Base-by-base conservation (phyloP, 1,284 basidiomycete genomes). In the Rhodotorula sp. region DNA sequence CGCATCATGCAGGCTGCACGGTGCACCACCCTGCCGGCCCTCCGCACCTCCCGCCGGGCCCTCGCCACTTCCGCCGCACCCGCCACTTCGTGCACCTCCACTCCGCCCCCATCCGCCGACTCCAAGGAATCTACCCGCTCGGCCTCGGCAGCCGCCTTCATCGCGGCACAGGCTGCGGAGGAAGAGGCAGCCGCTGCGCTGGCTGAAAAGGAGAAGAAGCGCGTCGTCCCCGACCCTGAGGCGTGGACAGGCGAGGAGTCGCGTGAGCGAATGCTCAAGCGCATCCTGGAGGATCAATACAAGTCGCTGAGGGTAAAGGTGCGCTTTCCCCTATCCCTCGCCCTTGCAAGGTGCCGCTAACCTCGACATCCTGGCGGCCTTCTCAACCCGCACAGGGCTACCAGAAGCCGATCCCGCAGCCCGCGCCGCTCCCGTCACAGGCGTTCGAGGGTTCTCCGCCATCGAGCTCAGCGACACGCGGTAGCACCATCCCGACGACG, bases 181-280 rank as follows among this genome's bases (percentile, higher is more conserved):
- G 70, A 72, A 41, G 63, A 72, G 44, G 66, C 51, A 2, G 44
- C 55, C 5, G 50, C 36, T 9, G 44, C n/a, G 1, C 21, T 44
- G 13, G 39, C 41, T 13, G 62, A 27, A 19, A 58, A 63, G n/a
- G 13, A 25, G 29, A 66, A 64, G 48, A 13, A 37, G 25, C 54
- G n/a, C 10, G n/a, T 66, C 22, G 39, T 63, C 15, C 67, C 64
- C 13, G 64, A 69, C n/a, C 50, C 57, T 46, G 60, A 70, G 0
- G 71, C 67, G 9, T 76, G 74, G 74, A 56, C 64, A 1, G 74
- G 74, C 29, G 74, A 76, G 22, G 74, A 76, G 46, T 50, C 72
- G 25, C 58, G 68, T 37, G 72, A 69, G 50, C 32, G 57, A 10
- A 69, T 70, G 67, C 36, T 76, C 12, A 61, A 56, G 21, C 61